A percentile compares a stretch with the other conserved stretches of the same genome.
These are phyloP conservation scores for Syzygium aqueum DNA, from an alignment of 345 rosid species.

Conservation along the genomic window DNA sequence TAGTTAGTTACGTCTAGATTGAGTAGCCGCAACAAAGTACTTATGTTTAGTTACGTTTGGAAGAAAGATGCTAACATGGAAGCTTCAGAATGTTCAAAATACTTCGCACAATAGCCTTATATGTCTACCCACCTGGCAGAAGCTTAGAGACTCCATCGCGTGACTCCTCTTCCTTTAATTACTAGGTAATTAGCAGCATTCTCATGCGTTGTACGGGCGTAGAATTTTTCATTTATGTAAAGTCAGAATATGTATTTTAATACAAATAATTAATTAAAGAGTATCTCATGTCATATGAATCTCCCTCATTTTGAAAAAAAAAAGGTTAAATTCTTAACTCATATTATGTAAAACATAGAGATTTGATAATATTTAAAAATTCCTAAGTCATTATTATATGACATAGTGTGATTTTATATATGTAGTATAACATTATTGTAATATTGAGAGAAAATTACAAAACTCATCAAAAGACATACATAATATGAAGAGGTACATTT, in stretches of 20 bases:
- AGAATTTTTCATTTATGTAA: neutral
- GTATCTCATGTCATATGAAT: neutral
- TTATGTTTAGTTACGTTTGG: neutral
- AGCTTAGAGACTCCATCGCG: neutral
- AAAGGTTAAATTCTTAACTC: neutral
- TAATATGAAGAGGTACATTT: neutral
- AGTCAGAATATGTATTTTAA: too few species aligned
- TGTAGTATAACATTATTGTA: too few species aligned
- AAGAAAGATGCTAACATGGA: neutral
- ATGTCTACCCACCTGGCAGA: fast-evolving
- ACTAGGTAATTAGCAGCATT: neutral
- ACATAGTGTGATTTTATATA: too few species aligned
- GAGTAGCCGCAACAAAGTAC: neutral
- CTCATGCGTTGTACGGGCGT: neutral
- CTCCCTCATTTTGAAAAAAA: neutral
- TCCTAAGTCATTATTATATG: neutral
- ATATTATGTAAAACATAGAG: neutral
- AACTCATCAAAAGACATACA: neutral
- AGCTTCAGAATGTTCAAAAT: neutral
- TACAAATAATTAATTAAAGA: neutral
- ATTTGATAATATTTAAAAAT: neutral
- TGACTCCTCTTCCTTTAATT: neutral
- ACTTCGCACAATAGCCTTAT: neutral
- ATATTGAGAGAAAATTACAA: neutral
- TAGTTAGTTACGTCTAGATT: neutral